phyloP scores from a whole-genome alignment of 2,329 filamentous ascomycete genomes.

The Coleophoma crateriformis region DNA sequence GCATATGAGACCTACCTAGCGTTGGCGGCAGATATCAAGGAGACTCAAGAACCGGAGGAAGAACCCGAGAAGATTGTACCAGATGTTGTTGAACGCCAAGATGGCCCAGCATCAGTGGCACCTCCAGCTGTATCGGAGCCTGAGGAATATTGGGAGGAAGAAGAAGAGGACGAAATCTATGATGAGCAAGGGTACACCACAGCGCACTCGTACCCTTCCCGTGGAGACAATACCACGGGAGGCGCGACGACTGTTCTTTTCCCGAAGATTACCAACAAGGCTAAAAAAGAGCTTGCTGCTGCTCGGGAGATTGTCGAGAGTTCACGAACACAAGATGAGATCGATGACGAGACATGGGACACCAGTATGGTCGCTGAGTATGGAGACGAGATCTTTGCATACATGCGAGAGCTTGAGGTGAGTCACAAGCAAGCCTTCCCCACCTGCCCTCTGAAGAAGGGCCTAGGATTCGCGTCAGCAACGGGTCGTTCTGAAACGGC shows the following conservation, averaged over 20 bases:
- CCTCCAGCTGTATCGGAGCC: slow-evolving; percentile 37
- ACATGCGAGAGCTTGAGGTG: slow-evolving; percentile 88
- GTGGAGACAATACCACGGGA: slow-evolving; percentile 66
- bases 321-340: slow-evolving; percentile 56
- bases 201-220: slow-evolving; percentile 71
- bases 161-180: slow-evolving; percentile 55
- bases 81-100: slow-evolving; percentile 3
- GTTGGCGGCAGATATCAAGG: slow-evolving; percentile 5
- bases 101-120: slow-evolving; percentile 11
- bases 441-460: neutral
- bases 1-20: slow-evolving; percentile 27
- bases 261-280: slow-evolving; percentile 64
- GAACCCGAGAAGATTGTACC: neutral
- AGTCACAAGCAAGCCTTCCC: slow-evolving; percentile 19
- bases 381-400: slow-evolving; percentile 88
- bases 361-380: slow-evolving; percentile 98
- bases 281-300: slow-evolving; percentile 66
- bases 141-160: slow-evolving; percentile 67
- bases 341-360: slow-evolving; percentile 87
- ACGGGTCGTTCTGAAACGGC: slow-evolving; percentile 1
- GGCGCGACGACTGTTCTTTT: slow-evolving; percentile 61
- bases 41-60: slow-evolving; percentile 3
- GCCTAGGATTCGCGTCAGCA: neutral
- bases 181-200: slow-evolving; percentile 68
- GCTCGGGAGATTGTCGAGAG: slow-evolving; percentile 33